A percentile compares a stretch with the other conserved stretches of the same genome.
Conservation (phyloP, 768 basidiomycete genomes). For the Cubamyces sp. region DNA sequence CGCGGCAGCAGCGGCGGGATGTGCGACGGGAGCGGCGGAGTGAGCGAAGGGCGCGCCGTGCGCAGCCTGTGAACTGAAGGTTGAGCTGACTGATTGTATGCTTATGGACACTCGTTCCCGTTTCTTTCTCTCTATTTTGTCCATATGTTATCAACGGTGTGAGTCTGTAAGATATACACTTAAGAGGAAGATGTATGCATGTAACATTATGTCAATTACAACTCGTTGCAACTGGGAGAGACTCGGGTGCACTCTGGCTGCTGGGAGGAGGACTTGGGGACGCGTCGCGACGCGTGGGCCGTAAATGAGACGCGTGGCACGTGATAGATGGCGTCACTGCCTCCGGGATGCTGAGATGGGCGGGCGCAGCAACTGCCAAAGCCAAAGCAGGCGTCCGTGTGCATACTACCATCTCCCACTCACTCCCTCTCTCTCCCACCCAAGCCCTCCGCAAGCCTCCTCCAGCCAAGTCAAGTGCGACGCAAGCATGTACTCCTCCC, state of each 20-base stretch:
- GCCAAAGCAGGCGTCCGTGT: background rate
- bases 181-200: constrained; percentile 7
- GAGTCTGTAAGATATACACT: constrained; percentile 5
- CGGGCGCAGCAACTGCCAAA: background rate
- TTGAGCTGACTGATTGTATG: background rate
- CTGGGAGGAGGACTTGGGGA: background rate
- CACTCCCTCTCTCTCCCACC: background rate
- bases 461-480: too few relatives aligned
- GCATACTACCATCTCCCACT: background rate
- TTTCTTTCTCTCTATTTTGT: background rate
- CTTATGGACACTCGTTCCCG: background rate
- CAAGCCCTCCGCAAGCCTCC: background rate
- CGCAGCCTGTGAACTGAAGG: constrained; percentile 2
- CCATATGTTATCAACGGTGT: background rate
- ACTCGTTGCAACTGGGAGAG: background rate
- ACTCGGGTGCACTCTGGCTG: background rate
- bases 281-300: constrained; percentile 17
- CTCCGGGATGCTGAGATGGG: background rate
- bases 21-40: constrained; percentile 9
- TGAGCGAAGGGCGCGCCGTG: constrained; percentile 19
- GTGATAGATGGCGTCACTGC: constrained; percentile 12
- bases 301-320: constrained; percentile 21
- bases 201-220: constrained; percentile 6
- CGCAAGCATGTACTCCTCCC: constrained; percentile 28
- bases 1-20: constrained; percentile 11